These are phyloP conservation scores for Phytophthora colocasiae DNA, from an alignment of 352 stramenopile species.

Conservation along the genomic window DNA sequence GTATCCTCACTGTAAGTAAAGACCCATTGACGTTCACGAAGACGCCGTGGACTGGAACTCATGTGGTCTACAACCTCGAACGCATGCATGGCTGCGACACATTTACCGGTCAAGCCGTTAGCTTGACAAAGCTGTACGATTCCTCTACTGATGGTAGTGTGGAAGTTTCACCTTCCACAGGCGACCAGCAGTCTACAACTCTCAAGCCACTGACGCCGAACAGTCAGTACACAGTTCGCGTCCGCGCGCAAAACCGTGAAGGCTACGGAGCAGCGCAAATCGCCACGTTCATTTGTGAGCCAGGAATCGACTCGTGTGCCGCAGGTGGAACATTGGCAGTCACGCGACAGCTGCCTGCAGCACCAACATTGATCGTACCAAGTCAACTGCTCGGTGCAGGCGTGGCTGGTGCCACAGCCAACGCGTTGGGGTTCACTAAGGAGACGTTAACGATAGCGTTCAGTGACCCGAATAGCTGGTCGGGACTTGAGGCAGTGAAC, in stretches of 20 bases:
- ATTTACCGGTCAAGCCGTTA: conserved; percentile 43
- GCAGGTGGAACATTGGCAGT: conserved; percentile 32
- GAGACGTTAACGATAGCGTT: conserved; percentile 69
- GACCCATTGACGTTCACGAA: conserved; percentile 31
- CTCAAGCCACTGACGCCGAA: conserved; percentile 54
- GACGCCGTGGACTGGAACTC: conserved; percentile 41
- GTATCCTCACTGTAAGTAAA: conserved; percentile 54
- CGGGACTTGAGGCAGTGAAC: conserved; percentile 81
- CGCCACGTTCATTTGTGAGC: conserved; percentile 89
- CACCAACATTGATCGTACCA: conserved; percentile 54
- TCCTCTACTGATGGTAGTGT: conserved; percentile 52
- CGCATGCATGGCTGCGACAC: conserved; percentile 67
- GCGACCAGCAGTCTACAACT: conserved; percentile 8
- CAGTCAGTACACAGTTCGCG: conserved; percentile 76
- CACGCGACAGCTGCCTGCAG: conserved; percentile 67
- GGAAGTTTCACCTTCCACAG: conserved; percentile 26
- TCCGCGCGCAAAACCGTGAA: conserved; percentile 88
- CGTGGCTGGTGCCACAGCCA: conserved; percentile 36
- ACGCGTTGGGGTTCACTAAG: conserved; percentile 73
- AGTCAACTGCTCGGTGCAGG: conserved; percentile 49
- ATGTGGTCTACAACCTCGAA: conserved; percentile 54
- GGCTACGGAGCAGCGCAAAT: conserved; percentile 64
- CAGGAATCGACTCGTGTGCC: conserved; percentile 82
- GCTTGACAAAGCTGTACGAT: conserved; percentile 57
- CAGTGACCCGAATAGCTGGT: conserved; percentile 70